Percentiles rank a stretch among this genome's conserved stretches.
Evolutionary conservation across 1,284 basidiomycete species (phyloP).

Genomic region (Ceratobasidium sp.): DNA sequence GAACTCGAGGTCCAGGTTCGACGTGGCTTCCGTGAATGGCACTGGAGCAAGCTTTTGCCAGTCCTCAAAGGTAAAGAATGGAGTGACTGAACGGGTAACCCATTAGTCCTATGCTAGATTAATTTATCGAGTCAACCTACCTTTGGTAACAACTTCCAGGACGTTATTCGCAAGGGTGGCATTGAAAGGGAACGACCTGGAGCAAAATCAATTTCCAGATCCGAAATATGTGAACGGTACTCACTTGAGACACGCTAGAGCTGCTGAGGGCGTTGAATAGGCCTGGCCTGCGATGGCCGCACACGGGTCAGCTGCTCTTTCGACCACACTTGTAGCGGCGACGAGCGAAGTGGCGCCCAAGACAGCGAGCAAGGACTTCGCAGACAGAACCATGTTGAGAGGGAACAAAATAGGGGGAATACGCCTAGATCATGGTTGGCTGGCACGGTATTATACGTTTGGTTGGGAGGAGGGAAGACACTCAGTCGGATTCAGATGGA

Average conservation of each 20-base stretch:
- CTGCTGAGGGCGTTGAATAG: conserved; percentile 67
- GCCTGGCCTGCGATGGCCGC: conserved; percentile 64
- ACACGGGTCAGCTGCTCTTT: conserved; percentile 62
- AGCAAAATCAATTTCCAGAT: neutral
- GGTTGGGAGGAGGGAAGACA: too few relatives aligned
- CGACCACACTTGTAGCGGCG: neutral
- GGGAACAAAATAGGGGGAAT: too few relatives aligned
- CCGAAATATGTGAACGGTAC: neutral
- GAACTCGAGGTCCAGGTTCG: conserved; percentile 66
- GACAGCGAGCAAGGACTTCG: neutral
- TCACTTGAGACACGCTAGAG: conserved; percentile 64
- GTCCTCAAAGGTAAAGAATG: conserved; percentile 76
- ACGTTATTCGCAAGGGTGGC: conserved; percentile 74
- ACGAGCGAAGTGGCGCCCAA: neutral
- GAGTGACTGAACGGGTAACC: conserved; percentile 59
- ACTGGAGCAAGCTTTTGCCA: conserved; percentile 70
- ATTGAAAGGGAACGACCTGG: conserved; percentile 72
- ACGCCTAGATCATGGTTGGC: neutral
- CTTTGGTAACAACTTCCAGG: conserved; percentile 51
- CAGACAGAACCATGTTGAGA: neutral
- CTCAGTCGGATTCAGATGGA: too few relatives aligned
- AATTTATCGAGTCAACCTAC: neutral
- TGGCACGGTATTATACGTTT: too few relatives aligned
- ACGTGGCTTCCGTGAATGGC: conserved; percentile 72
- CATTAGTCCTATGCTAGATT: neutral